Conservation (phyloP, 1,284 basidiomycete genomes). For the Rhizopogon parksii region DNA sequence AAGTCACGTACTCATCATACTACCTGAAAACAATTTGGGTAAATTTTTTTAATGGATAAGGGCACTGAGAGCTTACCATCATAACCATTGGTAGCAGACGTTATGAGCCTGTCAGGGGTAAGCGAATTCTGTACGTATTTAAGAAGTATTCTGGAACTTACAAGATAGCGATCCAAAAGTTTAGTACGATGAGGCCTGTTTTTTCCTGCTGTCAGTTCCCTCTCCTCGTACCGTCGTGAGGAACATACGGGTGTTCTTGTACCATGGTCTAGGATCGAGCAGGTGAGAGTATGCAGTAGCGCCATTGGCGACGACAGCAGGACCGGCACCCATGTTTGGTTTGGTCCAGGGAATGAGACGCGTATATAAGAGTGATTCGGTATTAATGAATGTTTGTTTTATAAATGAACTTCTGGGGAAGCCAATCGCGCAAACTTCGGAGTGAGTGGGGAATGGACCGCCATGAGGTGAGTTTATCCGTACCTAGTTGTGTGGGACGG, state of each 20-base stretch:
- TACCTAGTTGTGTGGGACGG: not conserved
- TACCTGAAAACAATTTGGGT: slow-evolving; percentile 7
- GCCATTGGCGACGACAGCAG: slow-evolving; percentile 8
- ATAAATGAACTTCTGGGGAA: not conserved
- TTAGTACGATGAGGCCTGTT: slow-evolving; percentile 28
- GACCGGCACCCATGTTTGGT: slow-evolving; percentile 9
- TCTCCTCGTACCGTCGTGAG: not conserved
- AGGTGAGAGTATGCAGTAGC: slow-evolving; percentile 14
- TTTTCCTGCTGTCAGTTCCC: not conserved
- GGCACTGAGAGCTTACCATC: slow-evolving; percentile 12
- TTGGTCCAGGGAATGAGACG: not conserved
- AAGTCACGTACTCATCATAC: slow-evolving; percentile 23
- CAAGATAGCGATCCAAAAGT: slow-evolving; percentile 33
- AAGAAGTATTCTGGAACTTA: slow-evolving; percentile 10
- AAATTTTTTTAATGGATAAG: not conserved
- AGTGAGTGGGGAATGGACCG: not conserved
- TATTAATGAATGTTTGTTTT: not conserved
- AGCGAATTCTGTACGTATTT: not conserved
- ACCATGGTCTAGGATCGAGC: slow-evolving; percentile 17
- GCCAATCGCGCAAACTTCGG: not conserved
- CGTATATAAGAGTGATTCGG: not conserved
- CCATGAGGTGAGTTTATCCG: not conserved
- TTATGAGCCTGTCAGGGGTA: slow-evolving; percentile 27
- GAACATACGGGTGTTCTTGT: slow-evolving; percentile 15
- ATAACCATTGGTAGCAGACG: slow-evolving; percentile 30